phyloP scores from a whole-genome alignment of 2,329 filamentous ascomycete species.

The Sclerotiophoma versabilis region DNA sequence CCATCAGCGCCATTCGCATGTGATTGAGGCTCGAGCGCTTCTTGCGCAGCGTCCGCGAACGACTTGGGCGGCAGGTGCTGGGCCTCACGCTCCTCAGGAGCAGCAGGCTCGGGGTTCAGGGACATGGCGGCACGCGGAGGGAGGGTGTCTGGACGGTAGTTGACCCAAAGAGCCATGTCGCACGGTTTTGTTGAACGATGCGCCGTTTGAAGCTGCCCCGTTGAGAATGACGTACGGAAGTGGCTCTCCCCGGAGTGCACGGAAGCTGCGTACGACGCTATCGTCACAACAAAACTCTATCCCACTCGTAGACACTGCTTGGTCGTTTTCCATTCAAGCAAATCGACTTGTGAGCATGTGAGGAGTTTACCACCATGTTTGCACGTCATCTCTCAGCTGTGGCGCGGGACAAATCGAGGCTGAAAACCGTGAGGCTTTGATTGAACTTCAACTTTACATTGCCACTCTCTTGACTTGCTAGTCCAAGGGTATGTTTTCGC shows the following conservation, averaged over 20 bases:
- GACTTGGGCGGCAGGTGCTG: constrained; percentile 53
- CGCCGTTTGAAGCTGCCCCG: constrained; percentile 25
- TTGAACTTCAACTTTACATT: constrained; percentile 12
- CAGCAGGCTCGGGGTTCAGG: constrained; percentile 52
- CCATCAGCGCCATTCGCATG: constrained; percentile 30
- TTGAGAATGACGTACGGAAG: constrained; percentile 27
- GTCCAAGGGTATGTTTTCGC: constrained; percentile 24
- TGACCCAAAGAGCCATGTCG: constrained; percentile 17
- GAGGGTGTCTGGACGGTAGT: constrained; percentile 14
- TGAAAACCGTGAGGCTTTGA: constrained; percentile 7
- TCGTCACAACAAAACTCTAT: not conserved
- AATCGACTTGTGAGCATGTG: not conserved
- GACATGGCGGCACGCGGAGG: constrained; percentile 43
- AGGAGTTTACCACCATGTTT: not conserved
- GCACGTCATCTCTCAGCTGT: constrained; percentile 8
- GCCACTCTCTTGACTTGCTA: constrained; percentile 35
- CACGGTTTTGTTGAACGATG: constrained; percentile 31
- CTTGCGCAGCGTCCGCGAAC: constrained; percentile 53
- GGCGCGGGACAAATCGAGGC: constrained; percentile 27
- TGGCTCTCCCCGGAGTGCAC: constrained; percentile 11
- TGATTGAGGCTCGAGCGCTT: constrained; percentile 38
- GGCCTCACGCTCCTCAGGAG: constrained; percentile 48
- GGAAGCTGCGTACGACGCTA: constrained; percentile 18
- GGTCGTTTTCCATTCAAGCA: not conserved
- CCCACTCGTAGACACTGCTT: not conserved